A percentile compares a stretch with the other conserved stretches of the same genome.
Evolutionary conservation across 305 asterid species (phyloP).

Genomic region (Salvia sclarea): DNA sequence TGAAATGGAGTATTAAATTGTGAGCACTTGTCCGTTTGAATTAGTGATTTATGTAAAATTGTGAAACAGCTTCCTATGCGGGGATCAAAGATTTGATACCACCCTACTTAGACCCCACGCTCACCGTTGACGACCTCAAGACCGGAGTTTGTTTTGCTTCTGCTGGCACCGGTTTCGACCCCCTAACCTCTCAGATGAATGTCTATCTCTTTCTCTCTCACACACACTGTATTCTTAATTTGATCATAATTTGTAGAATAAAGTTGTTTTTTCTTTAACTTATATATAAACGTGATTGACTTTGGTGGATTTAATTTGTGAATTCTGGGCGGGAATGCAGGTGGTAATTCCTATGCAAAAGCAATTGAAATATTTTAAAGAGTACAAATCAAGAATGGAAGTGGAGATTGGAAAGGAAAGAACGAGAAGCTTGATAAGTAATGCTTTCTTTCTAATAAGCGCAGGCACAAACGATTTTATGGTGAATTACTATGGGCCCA

Average conservation of each 20-base stretch:
- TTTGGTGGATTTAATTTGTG: conserved; percentile 3
- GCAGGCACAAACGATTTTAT: conserved; percentile 74
- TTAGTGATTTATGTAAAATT: not conserved
- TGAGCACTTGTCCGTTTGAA: not conserved
- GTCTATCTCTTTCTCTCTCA: conserved; percentile 30
- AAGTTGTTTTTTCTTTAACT: too few relatives aligned
- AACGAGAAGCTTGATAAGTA: conserved; percentile 39
- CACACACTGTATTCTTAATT: too few relatives aligned
- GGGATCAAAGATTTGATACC: conserved; percentile 63
- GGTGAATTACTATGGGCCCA: conserved; percentile 43
- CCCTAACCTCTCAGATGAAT: conserved; percentile 49
- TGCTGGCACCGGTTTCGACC: conserved; percentile 64
- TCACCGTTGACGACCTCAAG: conserved; percentile 54
- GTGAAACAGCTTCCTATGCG: conserved; percentile 46
- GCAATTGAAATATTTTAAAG: conserved; percentile 56
- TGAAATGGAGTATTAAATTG: not conserved
- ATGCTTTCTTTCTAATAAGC: conserved; percentile 53
- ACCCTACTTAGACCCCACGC: conserved; percentile 67
- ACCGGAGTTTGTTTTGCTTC: conserved; percentile 87
- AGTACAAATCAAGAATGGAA: conserved; percentile 52
- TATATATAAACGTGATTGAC: not conserved
- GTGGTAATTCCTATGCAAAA: conserved; percentile 45
- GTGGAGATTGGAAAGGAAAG: conserved; percentile 45
- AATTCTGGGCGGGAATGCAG: conserved; percentile 38
- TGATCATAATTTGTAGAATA: too few relatives aligned